phyloP scores from a whole-genome alignment of 768 basidiomycete species.

The Clitopilus passeckerianus region DNA sequence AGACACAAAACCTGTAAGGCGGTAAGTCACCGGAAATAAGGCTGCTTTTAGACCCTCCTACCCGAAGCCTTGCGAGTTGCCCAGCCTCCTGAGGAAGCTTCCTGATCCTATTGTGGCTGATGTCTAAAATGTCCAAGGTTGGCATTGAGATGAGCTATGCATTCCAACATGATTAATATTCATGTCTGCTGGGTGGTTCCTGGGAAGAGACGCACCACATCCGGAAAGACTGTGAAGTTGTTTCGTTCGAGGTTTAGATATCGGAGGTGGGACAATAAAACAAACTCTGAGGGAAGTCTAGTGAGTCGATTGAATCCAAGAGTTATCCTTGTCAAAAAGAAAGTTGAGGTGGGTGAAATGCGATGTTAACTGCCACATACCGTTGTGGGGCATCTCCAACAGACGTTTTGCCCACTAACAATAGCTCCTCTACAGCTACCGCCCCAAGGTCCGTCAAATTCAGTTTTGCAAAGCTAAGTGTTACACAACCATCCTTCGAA shows the following conservation, averaged over 20 bases:
- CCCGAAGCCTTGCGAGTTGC: conserved; percentile 69
- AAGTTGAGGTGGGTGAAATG: background rate
- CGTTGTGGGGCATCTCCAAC: conserved; percentile 31
- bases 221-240: conserved; percentile 75
- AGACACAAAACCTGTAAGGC: conserved; percentile 1
- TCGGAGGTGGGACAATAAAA: conserved; percentile 64
- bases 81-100: conserved; percentile 78
- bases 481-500: conserved; percentile 76
- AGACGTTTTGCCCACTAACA: conserved; percentile 46
- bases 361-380: background rate
- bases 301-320: conserved; percentile 81
- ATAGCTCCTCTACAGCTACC: conserved; percentile 74
- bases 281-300: conserved; percentile 71
- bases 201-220: conserved; percentile 56
- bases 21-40: background rate
- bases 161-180: conserved; percentile 19
- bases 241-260: conserved; percentile 90
- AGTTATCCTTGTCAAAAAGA: conserved; percentile 56
- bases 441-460: conserved; percentile 72
- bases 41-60: conserved; percentile 21
- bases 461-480: conserved; percentile 80
- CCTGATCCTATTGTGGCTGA: conserved; percentile 89
- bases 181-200: conserved; percentile 5
- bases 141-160: conserved; percentile 70
- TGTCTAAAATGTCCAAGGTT: conserved; percentile 89